Conservation (phyloP, 345 rosid species). For the Nephelium lappaceum region DNA sequence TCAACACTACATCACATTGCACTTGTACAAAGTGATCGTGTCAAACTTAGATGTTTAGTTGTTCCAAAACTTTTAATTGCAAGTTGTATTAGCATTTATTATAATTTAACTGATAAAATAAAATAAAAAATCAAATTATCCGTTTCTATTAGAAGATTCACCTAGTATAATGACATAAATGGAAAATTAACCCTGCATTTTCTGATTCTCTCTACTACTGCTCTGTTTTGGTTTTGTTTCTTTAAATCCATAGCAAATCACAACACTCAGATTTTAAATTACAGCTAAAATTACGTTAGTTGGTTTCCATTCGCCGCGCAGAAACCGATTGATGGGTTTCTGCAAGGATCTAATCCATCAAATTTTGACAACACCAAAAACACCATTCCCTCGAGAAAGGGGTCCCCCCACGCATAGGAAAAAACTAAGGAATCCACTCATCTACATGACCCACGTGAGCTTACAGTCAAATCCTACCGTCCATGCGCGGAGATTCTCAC, state of each 20-base stretch:
- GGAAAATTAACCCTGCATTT: too few relatives aligned
- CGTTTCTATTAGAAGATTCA: too few relatives aligned
- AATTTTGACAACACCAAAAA: background rate
- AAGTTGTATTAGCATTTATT: too few relatives aligned
- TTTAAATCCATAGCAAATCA: background rate
- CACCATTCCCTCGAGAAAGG: background rate
- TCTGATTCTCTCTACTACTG: too few relatives aligned
- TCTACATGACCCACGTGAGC: slow-evolving; percentile 19
- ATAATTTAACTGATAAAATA: too few relatives aligned
- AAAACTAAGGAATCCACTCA: background rate
- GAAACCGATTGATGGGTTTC: background rate
- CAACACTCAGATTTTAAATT: background rate
- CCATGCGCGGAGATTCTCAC: background rate
- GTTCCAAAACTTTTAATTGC: too few relatives aligned
- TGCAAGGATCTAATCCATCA: background rate
- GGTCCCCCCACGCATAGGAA: background rate
- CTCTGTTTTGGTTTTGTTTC: too few relatives aligned
- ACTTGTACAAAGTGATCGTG: too few relatives aligned
- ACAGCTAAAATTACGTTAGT: background rate
- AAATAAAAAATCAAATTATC: too few relatives aligned
- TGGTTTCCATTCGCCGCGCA: background rate
- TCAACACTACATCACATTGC: too few relatives aligned
- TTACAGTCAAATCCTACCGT: slow-evolving; percentile 6
- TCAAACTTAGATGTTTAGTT: too few relatives aligned
- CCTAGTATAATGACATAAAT: too few relatives aligned